A percentile compares a stretch with the other conserved stretches of the same genome.
Evolutionary conservation across 257 asterid species (phyloP).

Genomic region (Capsicum pubescens): DNA sequence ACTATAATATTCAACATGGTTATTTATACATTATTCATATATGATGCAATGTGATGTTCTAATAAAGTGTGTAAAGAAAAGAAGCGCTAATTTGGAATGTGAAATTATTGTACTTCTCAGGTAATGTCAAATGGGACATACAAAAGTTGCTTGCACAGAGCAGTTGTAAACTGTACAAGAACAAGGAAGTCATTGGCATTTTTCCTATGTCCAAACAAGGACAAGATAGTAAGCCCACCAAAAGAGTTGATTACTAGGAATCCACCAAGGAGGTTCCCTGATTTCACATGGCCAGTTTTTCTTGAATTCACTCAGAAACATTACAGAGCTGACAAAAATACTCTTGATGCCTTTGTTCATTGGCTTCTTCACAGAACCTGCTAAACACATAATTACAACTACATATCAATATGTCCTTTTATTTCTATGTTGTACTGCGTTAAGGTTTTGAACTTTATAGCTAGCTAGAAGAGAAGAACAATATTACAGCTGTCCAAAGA

Average conservation of each 20-base stretch:
- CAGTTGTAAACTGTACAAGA: slow-evolving; percentile 56
- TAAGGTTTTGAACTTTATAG: not conserved
- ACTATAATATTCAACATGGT: too few relatives aligned
- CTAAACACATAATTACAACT: slow-evolving; percentile 4
- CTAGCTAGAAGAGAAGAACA: not conserved
- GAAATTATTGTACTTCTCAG: slow-evolving; percentile 41
- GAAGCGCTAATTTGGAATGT: not conserved
- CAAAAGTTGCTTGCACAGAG: slow-evolving; percentile 86
- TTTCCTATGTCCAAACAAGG: slow-evolving; percentile 67
- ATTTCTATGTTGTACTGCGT: not conserved
- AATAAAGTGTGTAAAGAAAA: not conserved
- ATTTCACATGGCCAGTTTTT: slow-evolving; percentile 67
- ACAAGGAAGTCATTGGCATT: slow-evolving; percentile 76
- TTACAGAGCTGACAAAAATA: slow-evolving; percentile 77
- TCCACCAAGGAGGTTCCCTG: slow-evolving; percentile 67
- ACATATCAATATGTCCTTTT: not conserved
- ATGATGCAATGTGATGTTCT: not conserved
- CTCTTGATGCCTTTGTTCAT: slow-evolving; percentile 66
- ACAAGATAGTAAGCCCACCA: slow-evolving; percentile 70
- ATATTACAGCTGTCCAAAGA: not conserved
- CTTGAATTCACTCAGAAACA: slow-evolving; percentile 82
- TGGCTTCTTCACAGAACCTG: slow-evolving; percentile 49
- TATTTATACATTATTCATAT: not conserved
- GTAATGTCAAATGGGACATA: slow-evolving; percentile 81
- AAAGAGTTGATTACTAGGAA: slow-evolving; percentile 41